Conservation (phyloP, 176 grass and related monocot genomes). For the Carex scoparia region DNA sequence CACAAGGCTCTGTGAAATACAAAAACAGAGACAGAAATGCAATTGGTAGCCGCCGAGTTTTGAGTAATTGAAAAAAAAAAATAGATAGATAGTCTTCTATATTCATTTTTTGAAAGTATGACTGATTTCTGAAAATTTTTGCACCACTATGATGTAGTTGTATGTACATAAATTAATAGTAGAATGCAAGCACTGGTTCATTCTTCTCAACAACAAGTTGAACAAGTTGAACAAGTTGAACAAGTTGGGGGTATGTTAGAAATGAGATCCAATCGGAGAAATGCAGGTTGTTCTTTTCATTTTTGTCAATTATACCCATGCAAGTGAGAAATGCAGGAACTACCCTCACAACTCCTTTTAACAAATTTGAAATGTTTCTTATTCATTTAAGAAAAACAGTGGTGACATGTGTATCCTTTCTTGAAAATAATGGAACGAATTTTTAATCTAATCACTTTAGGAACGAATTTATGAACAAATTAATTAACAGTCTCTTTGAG, state of each 20-base stretch:
- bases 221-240: too few species aligned
- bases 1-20: constrained; percentile 19
- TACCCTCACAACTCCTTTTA: neutral
- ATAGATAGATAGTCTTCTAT: neutral
- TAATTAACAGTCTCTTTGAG: too few species aligned
- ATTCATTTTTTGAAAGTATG: neutral
- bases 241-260: too few species aligned
- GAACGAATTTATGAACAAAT: too few species aligned
- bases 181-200: too few species aligned
- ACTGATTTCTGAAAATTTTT: neutral
- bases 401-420: too few species aligned
- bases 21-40: constrained; percentile 47
- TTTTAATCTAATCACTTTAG: too few species aligned
- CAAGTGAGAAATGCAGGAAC: neutral
- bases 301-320: neutral
- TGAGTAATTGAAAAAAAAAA: constrained; percentile 18
- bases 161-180: too few species aligned
- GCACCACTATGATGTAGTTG: neutral
- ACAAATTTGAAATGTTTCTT: neutral
- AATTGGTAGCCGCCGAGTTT: constrained; percentile 54
- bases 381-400: neutral
- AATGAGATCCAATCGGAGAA: too few species aligned
- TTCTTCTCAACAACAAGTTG: too few species aligned
- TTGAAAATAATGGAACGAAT: too few species aligned
- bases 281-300: too few species aligned